phyloP scores from a whole-genome alignment of 148 eudicot genomes.

The Oxyria digyna region DNA sequence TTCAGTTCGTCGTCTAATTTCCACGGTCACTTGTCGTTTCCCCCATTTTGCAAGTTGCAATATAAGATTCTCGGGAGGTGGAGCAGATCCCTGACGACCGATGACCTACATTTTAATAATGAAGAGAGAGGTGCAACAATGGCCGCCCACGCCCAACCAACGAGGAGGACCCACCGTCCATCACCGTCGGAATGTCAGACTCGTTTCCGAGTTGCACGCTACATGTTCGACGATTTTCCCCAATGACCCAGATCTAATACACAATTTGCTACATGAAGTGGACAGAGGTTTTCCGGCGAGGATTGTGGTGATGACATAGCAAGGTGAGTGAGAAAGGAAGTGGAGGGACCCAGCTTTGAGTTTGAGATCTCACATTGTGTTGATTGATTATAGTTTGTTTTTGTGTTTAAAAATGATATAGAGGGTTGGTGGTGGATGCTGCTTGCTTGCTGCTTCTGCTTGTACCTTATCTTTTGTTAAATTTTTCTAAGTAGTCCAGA shows the following conservation, averaged over 20 bases:
- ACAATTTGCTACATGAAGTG: not conserved
- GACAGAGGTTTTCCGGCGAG: constrained; percentile 4
- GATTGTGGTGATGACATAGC: constrained; percentile 7
- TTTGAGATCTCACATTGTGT: not conserved
- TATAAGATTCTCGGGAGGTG: not conserved
- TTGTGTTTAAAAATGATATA: not conserved
- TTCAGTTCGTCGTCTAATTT: not conserved
- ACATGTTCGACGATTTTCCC: constrained; percentile 20
- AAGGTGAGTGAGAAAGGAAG: not conserved
- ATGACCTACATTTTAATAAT: not conserved
- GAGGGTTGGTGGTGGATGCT: not conserved
- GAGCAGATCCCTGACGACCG: not conserved
- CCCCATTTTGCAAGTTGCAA: not conserved
- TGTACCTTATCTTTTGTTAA: constrained; percentile 30
- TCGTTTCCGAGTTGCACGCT: constrained; percentile 16
- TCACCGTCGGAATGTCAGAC: not conserved
- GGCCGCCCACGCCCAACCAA: constrained; percentile 8
- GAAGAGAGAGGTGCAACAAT: not conserved
- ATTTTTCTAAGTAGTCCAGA: constrained; percentile 20
- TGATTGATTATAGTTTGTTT: not conserved
- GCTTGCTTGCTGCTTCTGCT: constrained; percentile 22
- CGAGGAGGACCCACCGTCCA: not conserved
- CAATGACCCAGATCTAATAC: constrained; percentile 10
- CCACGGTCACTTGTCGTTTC: not conserved
- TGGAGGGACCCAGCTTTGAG: constrained; percentile 9